phyloP scores from a whole-genome alignment of 768 basidiomycete genomes.

The Lactarius akahatsu region DNA sequence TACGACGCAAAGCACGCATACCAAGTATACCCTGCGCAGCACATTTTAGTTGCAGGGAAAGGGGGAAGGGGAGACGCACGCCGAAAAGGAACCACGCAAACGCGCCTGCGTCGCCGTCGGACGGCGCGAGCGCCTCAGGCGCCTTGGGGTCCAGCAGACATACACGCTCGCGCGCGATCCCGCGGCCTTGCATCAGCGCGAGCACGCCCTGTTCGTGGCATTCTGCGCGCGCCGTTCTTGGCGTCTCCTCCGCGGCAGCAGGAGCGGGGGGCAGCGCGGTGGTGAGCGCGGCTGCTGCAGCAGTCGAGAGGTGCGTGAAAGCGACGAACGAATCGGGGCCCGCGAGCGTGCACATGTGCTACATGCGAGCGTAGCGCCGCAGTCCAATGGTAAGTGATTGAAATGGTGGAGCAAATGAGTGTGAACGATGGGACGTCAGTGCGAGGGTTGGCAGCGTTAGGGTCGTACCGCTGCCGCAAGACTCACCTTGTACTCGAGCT shows the following conservation, averaged over 20 bases:
- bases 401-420: too few species aligned
- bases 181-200: constrained; percentile 52
- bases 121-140: constrained; percentile 60
- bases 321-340: constrained; percentile 62
- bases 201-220: constrained; percentile 55
- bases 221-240: constrained; percentile 27
- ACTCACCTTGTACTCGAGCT: constrained; percentile 82
- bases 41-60: too few species aligned
- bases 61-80: constrained; percentile 30
- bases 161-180: constrained; percentile 55
- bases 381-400: too few species aligned
- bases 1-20: constrained; percentile 27
- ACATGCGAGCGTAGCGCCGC: not conserved
- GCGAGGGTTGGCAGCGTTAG: not conserved
- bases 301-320: constrained; percentile 84
- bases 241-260: constrained; percentile 6
- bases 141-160: constrained; percentile 97
- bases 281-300: constrained; percentile 58
- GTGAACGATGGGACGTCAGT: not conserved
- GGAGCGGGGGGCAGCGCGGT: constrained; percentile 28
- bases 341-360: constrained; percentile 86
- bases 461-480: not conserved
- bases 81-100: constrained; percentile 94
- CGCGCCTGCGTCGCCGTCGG: constrained; percentile 61
- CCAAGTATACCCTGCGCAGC: constrained; percentile 58